Conservation (phyloP, 345 rosid genomes). For the Melaleuca alternifolia region DNA sequence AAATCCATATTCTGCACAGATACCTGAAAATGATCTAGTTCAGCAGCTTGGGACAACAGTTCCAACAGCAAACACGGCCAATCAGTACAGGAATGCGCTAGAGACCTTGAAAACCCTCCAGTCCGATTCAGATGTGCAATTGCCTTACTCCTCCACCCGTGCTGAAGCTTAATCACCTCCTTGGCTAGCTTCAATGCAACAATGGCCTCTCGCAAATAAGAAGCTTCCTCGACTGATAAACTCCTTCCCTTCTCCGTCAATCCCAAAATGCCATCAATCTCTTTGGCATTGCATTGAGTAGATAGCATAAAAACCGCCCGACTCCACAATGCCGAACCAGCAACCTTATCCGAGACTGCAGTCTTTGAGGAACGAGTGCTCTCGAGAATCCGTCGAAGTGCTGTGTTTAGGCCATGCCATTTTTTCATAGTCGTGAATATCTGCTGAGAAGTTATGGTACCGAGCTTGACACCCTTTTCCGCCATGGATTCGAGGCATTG, state of each 20-base stretch:
- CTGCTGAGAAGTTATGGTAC: slow-evolving; percentile 67
- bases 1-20: background rate
- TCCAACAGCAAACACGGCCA: slow-evolving; percentile 96
- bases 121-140: slow-evolving; percentile 64
- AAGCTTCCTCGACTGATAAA: slow-evolving; percentile 63
- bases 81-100: slow-evolving; percentile 77
- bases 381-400: slow-evolving; percentile 43
- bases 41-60: slow-evolving; percentile 86
- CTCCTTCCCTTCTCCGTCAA: slow-evolving; percentile 42
- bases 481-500: slow-evolving; percentile 83
- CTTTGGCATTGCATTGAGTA: slow-evolving; percentile 60
- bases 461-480: slow-evolving; percentile 53
- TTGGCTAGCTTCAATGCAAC: slow-evolving; percentile 80
- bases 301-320: slow-evolving; percentile 58
- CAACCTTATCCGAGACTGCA: slow-evolving; percentile 33
- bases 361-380: slow-evolving; percentile 14
- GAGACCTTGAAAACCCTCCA: slow-evolving; percentile 67
- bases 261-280: slow-evolving; percentile 55
- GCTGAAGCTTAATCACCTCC: slow-evolving; percentile 60
- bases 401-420: slow-evolving; percentile 64
- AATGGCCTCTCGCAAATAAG: slow-evolving; percentile 59
- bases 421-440: slow-evolving; percentile 69
- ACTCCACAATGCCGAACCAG: slow-evolving; percentile 64
- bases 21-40: slow-evolving; percentile 83
- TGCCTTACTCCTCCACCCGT: slow-evolving; percentile 74